phyloP scores from a whole-genome alignment of 2,329 filamentous ascomycete species.

The Diplocarpon rosae region DNA sequence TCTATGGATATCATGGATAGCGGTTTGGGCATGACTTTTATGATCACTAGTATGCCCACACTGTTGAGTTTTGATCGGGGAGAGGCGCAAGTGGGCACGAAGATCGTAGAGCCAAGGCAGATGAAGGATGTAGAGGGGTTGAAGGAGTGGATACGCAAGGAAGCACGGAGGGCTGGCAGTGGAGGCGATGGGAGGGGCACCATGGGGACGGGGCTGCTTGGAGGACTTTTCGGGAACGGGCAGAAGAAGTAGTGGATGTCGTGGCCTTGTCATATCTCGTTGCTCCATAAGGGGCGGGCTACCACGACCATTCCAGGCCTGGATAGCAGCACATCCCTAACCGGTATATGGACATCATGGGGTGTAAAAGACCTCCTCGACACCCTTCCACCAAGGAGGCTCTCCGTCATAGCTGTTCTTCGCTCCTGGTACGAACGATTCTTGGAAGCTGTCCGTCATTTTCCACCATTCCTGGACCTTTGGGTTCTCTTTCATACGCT shows the following conservation, averaged over 20 bases:
- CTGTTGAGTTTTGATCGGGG: conserved; percentile 46
- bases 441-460: conserved; percentile 70
- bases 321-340: too few species aligned
- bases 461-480: conserved; percentile 71
- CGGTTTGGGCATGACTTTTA: conserved; percentile 40
- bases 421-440: conserved; percentile 48
- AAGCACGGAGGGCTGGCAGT: conserved; percentile 37
- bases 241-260: conserved; percentile 14
- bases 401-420: conserved; percentile 46
- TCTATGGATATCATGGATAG: conserved; percentile 43
- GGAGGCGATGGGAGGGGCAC: conserved; percentile 33
- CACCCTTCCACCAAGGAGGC: conserved; percentile 56
- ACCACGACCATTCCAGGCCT: too few species aligned
- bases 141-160: conserved; percentile 41
- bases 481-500: conserved; percentile 59
- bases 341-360: conserved; percentile 27
- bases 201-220: conserved; percentile 33
- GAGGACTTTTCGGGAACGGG: conserved; percentile 29
- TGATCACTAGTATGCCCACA: conserved; percentile 48
- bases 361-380: conserved; percentile 59
- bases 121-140: conserved; percentile 40
- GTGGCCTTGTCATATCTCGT: neutral
- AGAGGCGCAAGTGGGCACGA: conserved; percentile 39
- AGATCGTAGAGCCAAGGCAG: conserved; percentile 37
- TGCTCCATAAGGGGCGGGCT: conserved; percentile 4